A percentile compares a stretch with the other conserved stretches of the same genome.
phyloP scores from a whole-genome alignment of 352 stramenopile species.

The Globisporangium heterothallicum region DNA sequence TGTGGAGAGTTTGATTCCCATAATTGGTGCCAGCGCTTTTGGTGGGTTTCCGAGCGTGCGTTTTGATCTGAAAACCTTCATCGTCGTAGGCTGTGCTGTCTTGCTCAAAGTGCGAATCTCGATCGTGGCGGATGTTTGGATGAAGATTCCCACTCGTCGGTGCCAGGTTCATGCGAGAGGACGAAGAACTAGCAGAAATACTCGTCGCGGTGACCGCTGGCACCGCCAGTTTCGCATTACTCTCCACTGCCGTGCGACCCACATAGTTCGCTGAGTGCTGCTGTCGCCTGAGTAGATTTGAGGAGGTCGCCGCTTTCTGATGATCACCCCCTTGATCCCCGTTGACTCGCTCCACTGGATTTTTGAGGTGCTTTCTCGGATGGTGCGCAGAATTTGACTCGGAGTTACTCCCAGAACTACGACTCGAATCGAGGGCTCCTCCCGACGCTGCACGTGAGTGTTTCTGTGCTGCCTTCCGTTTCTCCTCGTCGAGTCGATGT shows the following conservation, averaged over 20 bases:
- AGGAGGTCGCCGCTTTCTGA: background rate
- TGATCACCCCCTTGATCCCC: background rate
- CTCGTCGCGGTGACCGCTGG: background rate
- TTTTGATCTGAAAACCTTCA: conserved; percentile 12
- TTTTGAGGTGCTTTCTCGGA: conserved; percentile 53
- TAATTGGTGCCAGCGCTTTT: background rate
- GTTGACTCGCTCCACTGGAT: conserved; percentile 49
- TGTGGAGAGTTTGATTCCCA: background rate
- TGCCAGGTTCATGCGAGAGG: conserved; percentile 1
- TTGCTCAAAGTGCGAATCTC: background rate
- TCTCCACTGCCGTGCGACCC: conserved; percentile 8
- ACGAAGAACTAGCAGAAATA: background rate
- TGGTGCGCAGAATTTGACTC: conserved; percentile 7
- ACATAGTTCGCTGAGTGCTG: background rate
- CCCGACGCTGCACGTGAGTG: background rate
- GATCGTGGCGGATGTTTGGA: background rate
- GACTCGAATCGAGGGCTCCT: conserved; percentile 7
- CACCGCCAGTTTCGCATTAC: background rate
- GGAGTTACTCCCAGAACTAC: conserved; percentile 1
- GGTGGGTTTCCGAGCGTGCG: conserved; percentile 4
- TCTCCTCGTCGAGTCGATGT: conserved; percentile 16
- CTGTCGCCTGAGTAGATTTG: background rate
- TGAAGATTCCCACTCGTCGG: conserved; percentile 1
- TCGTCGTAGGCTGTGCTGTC: conserved; percentile 7
- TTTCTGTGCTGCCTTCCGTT: conserved; percentile 1